Percentiles rank a stretch among this genome's conserved stretches.
Evolutionary conservation across 1,139 yeast species (phyloP).

Genomic region (Yamadazyma mexicana): DNA sequence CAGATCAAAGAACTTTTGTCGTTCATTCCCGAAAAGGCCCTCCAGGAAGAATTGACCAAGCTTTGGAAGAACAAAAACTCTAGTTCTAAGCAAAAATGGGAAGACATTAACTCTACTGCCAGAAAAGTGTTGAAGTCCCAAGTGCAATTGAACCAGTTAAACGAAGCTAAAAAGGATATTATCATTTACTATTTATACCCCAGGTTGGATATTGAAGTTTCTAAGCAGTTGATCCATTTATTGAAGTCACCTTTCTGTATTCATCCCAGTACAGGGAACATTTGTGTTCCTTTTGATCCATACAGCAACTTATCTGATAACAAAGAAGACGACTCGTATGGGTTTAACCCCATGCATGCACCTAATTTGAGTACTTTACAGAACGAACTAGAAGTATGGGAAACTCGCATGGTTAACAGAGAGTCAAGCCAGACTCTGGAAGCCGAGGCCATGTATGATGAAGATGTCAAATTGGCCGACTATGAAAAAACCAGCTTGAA

Average conservation of each 20-base stretch:
- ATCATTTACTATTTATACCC: slow-evolving; percentile 85
- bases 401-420: slow-evolving; percentile 28
- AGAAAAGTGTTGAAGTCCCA: slow-evolving; percentile 45
- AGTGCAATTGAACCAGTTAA: slow-evolving; percentile 43
- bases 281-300: slow-evolving; percentile 91
- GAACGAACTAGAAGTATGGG: slow-evolving; percentile 51
- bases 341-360: slow-evolving; percentile 76
- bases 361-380: slow-evolving; percentile 72
- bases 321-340: slow-evolving; percentile 40
- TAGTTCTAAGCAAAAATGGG: slow-evolving; percentile 65
- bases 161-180: slow-evolving; percentile 81
- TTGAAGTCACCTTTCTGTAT: slow-evolving; percentile 97
- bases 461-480: slow-evolving; percentile 34
- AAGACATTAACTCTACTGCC: slow-evolving; percentile 68
- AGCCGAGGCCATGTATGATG: slow-evolving; percentile 10
- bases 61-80: slow-evolving; percentile 43
- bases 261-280: slow-evolving; percentile 96
- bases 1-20: slow-evolving; percentile 57
- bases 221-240: slow-evolving; percentile 86
- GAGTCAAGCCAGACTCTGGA: slow-evolving; percentile 25
- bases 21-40: slow-evolving; percentile 57
- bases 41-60: slow-evolving; percentile 52
- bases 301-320: slow-evolving; percentile 33
- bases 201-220: slow-evolving; percentile 88
- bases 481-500: slow-evolving; percentile 70